These are phyloP conservation scores for Bothriochloa decipiens DNA, from an alignment of 176 grass and related monocot species.

Conservation along the genomic window DNA sequence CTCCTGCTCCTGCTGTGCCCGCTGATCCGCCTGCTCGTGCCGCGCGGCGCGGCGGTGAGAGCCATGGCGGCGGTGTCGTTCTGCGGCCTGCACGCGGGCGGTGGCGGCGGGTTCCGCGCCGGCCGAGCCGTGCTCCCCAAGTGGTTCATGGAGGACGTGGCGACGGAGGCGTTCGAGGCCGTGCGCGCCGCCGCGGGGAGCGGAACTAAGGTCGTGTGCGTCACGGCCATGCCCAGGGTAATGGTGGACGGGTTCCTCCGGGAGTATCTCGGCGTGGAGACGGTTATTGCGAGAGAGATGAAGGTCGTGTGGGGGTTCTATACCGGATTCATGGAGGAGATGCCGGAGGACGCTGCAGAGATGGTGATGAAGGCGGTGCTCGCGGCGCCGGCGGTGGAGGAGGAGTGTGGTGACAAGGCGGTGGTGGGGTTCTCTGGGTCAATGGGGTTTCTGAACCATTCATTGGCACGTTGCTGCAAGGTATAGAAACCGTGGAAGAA, in stretches of 20 bases:
- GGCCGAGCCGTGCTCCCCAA: slow-evolving; percentile 69
- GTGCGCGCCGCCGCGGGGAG: slow-evolving; percentile 10
- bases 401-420: background rate
- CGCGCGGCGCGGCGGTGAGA: background rate
- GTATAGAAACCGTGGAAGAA: background rate
- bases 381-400: background rate
- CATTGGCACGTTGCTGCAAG: slow-evolving; percentile 53
- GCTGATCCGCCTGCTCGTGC: slow-evolving; percentile 8
- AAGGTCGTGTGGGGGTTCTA: slow-evolving; percentile 55
- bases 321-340: slow-evolving; percentile 53
- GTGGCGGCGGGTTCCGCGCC: slow-evolving; percentile 23
- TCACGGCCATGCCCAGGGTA: slow-evolving; percentile 59
- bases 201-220: slow-evolving; percentile 31
- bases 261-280: slow-evolving; percentile 51
- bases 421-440: slow-evolving; percentile 40
- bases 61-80: slow-evolving; percentile 62
- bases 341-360: background rate
- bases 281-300: slow-evolving; percentile 57
- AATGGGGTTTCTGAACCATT: slow-evolving; percentile 23
- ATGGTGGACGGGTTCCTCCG: slow-evolving; percentile 70
- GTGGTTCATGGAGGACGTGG: slow-evolving; percentile 66
- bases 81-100: slow-evolving; percentile 42
- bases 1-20: slow-evolving; percentile 56
- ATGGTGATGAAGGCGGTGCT: background rate
- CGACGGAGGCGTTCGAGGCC: slow-evolving; percentile 41